These are phyloP conservation scores for Syzygium grande DNA, from an alignment of 345 rosid species.

Conservation along the genomic window DNA sequence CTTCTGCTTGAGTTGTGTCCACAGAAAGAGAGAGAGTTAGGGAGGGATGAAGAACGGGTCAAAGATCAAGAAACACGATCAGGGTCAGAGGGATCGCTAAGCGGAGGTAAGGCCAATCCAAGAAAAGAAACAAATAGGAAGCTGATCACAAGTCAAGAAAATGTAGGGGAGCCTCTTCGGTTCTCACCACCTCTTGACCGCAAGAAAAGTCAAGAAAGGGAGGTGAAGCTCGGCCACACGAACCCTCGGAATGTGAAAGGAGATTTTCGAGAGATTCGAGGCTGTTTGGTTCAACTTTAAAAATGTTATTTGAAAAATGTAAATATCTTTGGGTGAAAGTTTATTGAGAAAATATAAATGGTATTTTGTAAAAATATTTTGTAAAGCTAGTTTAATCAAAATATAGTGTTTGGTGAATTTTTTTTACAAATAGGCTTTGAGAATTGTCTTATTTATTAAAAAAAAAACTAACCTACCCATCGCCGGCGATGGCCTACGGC, in stretches of 20 bases:
- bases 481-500: no score
- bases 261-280: neutral
- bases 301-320: no score
- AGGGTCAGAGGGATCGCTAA: neutral
- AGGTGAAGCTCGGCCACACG: neutral
- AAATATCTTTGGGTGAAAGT: no score
- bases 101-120: no score
- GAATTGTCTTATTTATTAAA: no score
- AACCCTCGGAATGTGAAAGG: neutral
- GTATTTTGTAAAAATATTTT: no score
- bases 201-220: neutral
- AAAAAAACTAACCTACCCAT: no score
- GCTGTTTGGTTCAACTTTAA: no score
- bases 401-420: no score
- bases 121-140: neutral
- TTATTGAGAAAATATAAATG: no score
- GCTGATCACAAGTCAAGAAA: neutral
- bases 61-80: neutral
- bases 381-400: no score
- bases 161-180: neutral
- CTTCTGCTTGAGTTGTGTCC: neutral
- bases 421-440: no score
- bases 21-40: neutral
- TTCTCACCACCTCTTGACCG: neutral
- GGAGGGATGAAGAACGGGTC: neutral